These are phyloP conservation scores for Calvatia gigantea DNA, from an alignment of 768 basidiomycete genomes.

Conservation along the genomic window DNA sequence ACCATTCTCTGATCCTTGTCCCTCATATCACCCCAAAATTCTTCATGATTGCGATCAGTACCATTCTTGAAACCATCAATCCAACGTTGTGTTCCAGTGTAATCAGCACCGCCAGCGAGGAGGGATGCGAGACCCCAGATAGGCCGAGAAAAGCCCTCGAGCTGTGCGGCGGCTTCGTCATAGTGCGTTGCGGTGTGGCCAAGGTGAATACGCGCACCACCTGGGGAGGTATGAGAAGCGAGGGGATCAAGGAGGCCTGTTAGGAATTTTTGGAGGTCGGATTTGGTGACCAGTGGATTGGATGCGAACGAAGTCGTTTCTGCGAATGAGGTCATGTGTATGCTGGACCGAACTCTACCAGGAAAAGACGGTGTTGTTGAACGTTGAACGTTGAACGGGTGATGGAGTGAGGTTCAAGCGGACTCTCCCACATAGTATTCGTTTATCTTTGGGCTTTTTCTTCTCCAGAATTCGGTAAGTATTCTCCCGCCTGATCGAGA, in stretches of 20 bases:
- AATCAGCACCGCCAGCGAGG: slow-evolving; percentile 59
- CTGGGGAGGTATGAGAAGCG: slow-evolving; percentile 65
- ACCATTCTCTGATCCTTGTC: slow-evolving; percentile 82
- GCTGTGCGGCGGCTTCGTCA: slow-evolving; percentile 67
- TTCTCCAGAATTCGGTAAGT: no score
- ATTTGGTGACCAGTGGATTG: slow-evolving; percentile 61
- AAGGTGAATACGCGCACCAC: slow-evolving; percentile 68
- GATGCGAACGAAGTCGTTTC: slow-evolving; percentile 41
- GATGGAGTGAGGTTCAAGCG: no score
- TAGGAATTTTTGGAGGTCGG: slow-evolving; percentile 56
- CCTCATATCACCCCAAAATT: slow-evolving; percentile 76
- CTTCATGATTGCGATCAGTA: slow-evolving; percentile 59
- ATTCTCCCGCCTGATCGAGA: no score
- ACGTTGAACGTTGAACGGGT: no score
- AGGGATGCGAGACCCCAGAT: slow-evolving; percentile 73
- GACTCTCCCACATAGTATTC: no score
- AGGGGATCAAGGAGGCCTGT: slow-evolving; percentile 62
- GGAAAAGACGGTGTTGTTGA: no score
- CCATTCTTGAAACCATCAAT: slow-evolving; percentile 62
- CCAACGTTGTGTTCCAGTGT: slow-evolving; percentile 60
- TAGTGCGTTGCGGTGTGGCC: slow-evolving; percentile 71
- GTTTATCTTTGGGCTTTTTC: no score
- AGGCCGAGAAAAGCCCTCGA: slow-evolving; percentile 75
- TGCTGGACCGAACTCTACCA: no score
- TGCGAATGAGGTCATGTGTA: slow-evolving; percentile 24